Evolutionary conservation across 306 rosid genomes (phyloP).

Genomic region (Cucurbita argyrosperma): DNA sequence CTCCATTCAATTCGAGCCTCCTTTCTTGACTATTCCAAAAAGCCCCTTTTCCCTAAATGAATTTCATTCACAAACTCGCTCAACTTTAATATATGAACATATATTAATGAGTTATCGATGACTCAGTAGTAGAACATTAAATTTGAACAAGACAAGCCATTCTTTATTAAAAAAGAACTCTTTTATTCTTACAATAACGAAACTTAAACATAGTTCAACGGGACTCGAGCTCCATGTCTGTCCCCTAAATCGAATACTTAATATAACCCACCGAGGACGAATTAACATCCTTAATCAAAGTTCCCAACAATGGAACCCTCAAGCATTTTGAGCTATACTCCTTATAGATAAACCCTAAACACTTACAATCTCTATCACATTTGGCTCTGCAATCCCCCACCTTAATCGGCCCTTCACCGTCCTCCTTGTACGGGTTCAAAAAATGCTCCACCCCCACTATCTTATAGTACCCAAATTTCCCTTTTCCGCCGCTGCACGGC

Average conservation of each 20-base stretch:
- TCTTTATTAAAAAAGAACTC: neutral
- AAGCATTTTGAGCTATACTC: constrained; percentile 15
- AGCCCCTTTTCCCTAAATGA: neutral
- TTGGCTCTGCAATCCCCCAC: constrained; percentile 12
- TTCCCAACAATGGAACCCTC: constrained; percentile 17
- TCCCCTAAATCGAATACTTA: constrained; percentile 5
- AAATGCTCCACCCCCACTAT: constrained; percentile 19
- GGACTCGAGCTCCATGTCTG: neutral
- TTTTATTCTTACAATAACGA: neutral
- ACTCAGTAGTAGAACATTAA: too few species aligned
- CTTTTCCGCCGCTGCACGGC: neutral
- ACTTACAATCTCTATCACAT: constrained; percentile 21
- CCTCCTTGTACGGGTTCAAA: constrained; percentile 5
- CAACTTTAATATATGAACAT: too few species aligned
- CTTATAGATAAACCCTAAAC: constrained; percentile 16
- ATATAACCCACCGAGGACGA: constrained; percentile 12
- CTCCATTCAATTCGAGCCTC: neutral
- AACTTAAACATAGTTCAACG: too few species aligned
- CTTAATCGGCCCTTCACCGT: constrained; percentile 18
- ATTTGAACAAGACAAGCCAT: neutral
- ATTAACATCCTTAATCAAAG: constrained; percentile 14
- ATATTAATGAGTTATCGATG: too few species aligned
- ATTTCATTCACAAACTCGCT: too few species aligned
- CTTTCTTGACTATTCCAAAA: neutral
- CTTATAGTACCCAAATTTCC: constrained; percentile 12